These are phyloP conservation scores for Coemansia sp. DNA, from an alignment of 192 early-diverging fungal species.

Conservation along the genomic window DNA sequence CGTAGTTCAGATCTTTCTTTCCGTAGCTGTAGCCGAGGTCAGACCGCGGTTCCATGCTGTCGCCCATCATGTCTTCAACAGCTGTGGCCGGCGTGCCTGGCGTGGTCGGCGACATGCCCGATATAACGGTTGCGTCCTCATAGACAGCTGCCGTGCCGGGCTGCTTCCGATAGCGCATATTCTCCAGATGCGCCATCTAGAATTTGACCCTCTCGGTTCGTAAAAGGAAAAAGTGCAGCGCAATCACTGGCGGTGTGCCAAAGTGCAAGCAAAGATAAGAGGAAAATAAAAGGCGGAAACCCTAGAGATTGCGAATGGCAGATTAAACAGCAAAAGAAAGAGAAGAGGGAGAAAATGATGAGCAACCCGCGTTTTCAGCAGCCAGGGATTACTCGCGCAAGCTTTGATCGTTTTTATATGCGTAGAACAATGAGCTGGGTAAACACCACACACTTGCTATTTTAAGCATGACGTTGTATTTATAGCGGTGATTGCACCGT, in stretches of 20 bases:
- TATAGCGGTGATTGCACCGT: background rate
- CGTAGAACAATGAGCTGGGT: background rate
- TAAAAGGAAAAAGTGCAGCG: background rate
- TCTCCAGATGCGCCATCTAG: conserved; percentile 53
- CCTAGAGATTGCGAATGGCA: background rate
- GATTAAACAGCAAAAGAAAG: conserved; percentile 3
- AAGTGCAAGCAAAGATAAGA: background rate
- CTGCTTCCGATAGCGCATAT: conserved; percentile 57
- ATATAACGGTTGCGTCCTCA: conserved; percentile 51
- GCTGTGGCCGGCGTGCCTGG: conserved; percentile 26
- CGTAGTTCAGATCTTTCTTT: conserved; percentile 53
- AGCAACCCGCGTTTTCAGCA: no score
- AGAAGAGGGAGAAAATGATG: background rate
- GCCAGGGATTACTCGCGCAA: background rate
- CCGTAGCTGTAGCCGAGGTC: conserved; percentile 49
- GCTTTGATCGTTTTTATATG: background rate
- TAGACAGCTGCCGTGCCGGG: conserved; percentile 45
- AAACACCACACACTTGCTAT: background rate
- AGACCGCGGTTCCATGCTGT: conserved; percentile 14
- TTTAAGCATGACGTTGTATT: background rate
- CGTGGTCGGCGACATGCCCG: conserved; percentile 38
- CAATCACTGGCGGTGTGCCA: background rate
- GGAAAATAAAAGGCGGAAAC: conserved; percentile 2
- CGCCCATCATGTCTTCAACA: conserved; percentile 14
- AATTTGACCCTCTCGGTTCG: background rate